Evolutionary conservation across 805 yeast species (phyloP).

Genomic region (Saccharomyces cerevisiae): DNA sequence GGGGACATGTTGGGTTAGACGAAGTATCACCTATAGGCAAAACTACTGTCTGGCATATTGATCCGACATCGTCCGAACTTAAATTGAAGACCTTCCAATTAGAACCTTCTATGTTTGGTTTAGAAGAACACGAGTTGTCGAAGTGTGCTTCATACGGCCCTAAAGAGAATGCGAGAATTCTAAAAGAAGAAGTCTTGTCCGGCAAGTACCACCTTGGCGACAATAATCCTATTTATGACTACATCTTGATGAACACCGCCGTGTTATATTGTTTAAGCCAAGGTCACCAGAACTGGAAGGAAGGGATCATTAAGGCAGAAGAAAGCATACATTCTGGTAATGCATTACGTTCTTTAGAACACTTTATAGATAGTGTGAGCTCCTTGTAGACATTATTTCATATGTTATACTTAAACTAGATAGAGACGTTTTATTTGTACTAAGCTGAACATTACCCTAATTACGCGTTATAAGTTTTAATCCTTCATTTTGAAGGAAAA

Average conservation of each 20-base stretch:
- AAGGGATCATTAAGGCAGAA: conserved; percentile 71
- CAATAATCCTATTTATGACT: conserved; percentile 65
- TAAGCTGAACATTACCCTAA: neutral
- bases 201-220: conserved; percentile 41
- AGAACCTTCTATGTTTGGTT: conserved; percentile 72
- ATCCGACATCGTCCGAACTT: conserved; percentile 18
- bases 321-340: conserved; percentile 57
- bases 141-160: conserved; percentile 83
- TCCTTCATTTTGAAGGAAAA: conserved; percentile 3
- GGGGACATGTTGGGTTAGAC: conserved; percentile 87
- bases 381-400: conserved; percentile 2
- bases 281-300: conserved; percentile 54
- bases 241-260: conserved; percentile 82
- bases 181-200: conserved; percentile 33
- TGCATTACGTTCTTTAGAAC: conserved; percentile 52
- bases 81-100: conserved; percentile 38
- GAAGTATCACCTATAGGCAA: conserved; percentile 87
- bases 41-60: conserved; percentile 72
- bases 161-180: conserved; percentile 61
- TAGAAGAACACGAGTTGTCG: conserved; percentile 60
- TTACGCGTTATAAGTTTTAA: neutral
- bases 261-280: conserved; percentile 81
- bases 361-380: conserved; percentile 34
- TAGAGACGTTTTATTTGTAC: neutral
- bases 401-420: neutral